These are phyloP conservation scores for Ceriops decandra DNA, from an alignment of 345 rosid species.

Conservation along the genomic window DNA sequence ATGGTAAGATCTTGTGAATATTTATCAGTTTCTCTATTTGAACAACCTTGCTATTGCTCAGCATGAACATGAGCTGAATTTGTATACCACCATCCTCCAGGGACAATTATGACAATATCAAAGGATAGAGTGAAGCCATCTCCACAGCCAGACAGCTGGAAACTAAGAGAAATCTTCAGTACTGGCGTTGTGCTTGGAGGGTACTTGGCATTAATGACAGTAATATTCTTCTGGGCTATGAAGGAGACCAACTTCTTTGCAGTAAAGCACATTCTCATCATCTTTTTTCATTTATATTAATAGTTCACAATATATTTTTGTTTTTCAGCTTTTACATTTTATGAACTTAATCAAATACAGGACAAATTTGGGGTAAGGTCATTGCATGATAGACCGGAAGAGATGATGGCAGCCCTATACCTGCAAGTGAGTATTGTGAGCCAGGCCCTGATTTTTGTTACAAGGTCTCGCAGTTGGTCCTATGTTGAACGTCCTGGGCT, in stretches of 20 bases:
- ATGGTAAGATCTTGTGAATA: conserved; percentile 47
- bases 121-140: conserved; percentile 86
- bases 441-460: conserved; percentile 86
- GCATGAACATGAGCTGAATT: conserved; percentile 11
- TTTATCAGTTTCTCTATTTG: neutral
- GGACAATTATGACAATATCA: conserved; percentile 90
- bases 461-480: conserved; percentile 91
- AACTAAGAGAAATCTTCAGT: conserved; percentile 70
- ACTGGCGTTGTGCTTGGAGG: conserved; percentile 83
- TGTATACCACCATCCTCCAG: conserved; percentile 22
- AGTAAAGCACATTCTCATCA: conserved; percentile 34
- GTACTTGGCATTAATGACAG: conserved; percentile 79
- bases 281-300: neutral
- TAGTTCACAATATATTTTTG: neutral
- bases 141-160: conserved; percentile 92
- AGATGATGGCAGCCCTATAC: conserved; percentile 82
- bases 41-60: neutral
- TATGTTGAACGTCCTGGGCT: conserved; percentile 72
- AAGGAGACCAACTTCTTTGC: conserved; percentile 64
- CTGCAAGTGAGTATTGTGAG: conserved; percentile 87
- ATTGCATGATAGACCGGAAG: conserved; percentile 19
- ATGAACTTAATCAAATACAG: conserved; percentile 31
- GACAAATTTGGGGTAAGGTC: conserved; percentile 53
- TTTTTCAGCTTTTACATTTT: conserved; percentile 6
- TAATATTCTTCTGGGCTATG: conserved; percentile 80